These are phyloP conservation scores for Colletotrichum scovillei DNA, from an alignment of 2,329 filamentous ascomycete species.

Conservation along the genomic window DNA sequence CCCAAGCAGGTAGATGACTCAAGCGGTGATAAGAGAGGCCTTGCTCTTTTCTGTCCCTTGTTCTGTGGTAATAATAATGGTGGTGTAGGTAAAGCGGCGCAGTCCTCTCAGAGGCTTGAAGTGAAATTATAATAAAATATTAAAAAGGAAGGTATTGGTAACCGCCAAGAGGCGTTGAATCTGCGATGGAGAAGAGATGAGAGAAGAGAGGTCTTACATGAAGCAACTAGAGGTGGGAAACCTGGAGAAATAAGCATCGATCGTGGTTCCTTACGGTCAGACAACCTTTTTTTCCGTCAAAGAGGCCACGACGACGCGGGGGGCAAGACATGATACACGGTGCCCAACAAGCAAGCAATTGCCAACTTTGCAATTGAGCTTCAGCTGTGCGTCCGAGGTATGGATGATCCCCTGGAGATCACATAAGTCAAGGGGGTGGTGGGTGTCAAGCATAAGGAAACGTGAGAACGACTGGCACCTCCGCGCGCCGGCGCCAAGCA, in stretches of 20 bases:
- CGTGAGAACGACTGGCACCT: slow-evolving; percentile 21
- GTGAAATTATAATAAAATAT: slow-evolving; percentile 21
- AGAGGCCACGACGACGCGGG: slow-evolving; percentile 23
- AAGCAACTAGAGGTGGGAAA: slow-evolving; percentile 1
- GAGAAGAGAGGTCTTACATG: neutral
- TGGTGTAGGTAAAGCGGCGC: neutral
- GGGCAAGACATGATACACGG: slow-evolving; percentile 22
- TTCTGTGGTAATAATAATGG: neutral
- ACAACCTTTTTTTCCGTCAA: neutral
- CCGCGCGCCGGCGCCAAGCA: slow-evolving; percentile 6
- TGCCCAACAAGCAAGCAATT: slow-evolving; percentile 2
- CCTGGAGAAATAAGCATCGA: slow-evolving; percentile 29
- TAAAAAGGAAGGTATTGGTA: neutral
- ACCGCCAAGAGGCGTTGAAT: neutral
- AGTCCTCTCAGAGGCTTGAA: slow-evolving; percentile 26
- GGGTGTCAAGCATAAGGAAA: slow-evolving; percentile 25
- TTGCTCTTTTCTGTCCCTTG: neutral
- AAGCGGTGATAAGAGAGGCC: neutral
- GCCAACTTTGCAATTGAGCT: slow-evolving; percentile 24
- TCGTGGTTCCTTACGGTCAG: slow-evolving; percentile 8
- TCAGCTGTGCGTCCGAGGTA: slow-evolving; percentile 20
- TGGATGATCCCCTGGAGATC: slow-evolving; percentile 13
- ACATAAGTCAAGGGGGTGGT: slow-evolving; percentile 5
- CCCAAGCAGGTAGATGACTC: slow-evolving; percentile 1
- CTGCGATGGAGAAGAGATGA: neutral